Percentiles rank a stretch among this genome's conserved stretches.
phyloP scores from a whole-genome alignment of 192 early-diverging fungal genomes.

The Gamsiella multidivaricata region DNA sequence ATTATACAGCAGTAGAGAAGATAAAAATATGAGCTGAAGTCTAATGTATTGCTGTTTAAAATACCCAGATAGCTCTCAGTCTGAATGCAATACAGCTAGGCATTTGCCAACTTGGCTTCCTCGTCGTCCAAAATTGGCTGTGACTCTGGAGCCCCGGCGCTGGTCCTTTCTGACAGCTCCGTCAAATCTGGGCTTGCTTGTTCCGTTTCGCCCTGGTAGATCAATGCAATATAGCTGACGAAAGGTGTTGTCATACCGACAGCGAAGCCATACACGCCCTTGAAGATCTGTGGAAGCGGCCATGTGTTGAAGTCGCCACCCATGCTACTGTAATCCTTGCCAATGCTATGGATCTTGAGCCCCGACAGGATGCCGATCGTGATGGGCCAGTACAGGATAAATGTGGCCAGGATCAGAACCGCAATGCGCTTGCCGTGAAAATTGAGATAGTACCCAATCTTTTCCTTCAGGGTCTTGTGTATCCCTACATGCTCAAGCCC shows the following conservation, averaged over 20 bases:
- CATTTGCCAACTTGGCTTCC: neutral
- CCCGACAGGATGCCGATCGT: constrained; percentile 25
- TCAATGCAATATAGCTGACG: constrained; percentile 18
- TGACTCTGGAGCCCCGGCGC: neutral
- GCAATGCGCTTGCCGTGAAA: constrained; percentile 16
- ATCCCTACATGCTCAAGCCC: constrained; percentile 13
- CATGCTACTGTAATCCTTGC: constrained; percentile 1
- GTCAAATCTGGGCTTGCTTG: neutral
- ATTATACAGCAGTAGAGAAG: no score
- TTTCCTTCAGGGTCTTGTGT: constrained; percentile 5
- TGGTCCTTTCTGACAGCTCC: neutral
- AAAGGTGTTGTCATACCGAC: constrained; percentile 32
- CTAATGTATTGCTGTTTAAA: no score
- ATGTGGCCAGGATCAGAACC: constrained; percentile 4
- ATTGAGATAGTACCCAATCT: neutral
- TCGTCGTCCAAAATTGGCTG: neutral
- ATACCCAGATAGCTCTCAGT: no score
- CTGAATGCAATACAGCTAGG: neutral
- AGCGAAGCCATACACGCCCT: constrained; percentile 13
- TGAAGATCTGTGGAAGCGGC: constrained; percentile 41
- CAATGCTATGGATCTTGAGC: constrained; percentile 14
- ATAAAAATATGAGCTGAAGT: no score
- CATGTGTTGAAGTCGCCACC: constrained; percentile 34
- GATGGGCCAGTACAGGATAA: constrained; percentile 33
- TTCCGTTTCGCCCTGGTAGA: constrained; percentile 24